Evolutionary conservation across 2,329 filamentous ascomycete species (phyloP), one percentile per base, ranked within the genome.

Genomic region (Hypoxylon sp.): DNA sequence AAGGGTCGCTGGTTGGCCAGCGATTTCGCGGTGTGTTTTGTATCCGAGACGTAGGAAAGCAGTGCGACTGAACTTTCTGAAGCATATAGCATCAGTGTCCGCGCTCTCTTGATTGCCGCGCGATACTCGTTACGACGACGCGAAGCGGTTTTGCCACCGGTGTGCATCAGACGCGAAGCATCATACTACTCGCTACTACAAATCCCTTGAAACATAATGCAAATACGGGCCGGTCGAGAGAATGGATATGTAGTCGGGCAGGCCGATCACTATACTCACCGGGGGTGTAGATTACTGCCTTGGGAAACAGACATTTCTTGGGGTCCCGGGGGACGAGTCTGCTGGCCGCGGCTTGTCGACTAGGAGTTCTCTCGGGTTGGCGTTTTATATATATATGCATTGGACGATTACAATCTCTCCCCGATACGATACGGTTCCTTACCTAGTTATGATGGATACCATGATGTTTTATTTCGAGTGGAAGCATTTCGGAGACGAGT

Each of bases 51-150:
- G 64, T 72, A 65, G 65, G 70, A 61, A 43, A 53, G 41, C 68
- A 71, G 67, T 72, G 56, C 73, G 75, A 71, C 75, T 76, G 75
- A 76, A 76, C 74, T 69, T 62, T 74, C 71, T 71, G 73, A 75
- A 76, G 74, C 68, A 76, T 76, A 74, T 76, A 76, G 75, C 72
- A 76, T 74, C 61, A 75, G 68, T 57, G 60, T 30, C 65, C 57
- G 66, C 66, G 63, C 49, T 57, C 52, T 63, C 36, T 67, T 55
- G 21, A 30, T 50, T 51, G 53, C 51, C 58, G 60, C 52, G 52
- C 62, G 67, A 64, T 56, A 69, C 67, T 65, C 55, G 53, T 61
- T 60, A 61, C 68, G 67, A 67, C 69, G 69, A 70, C 59, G 55
- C 70, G 64, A 67, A 65, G 59, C 70, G 62, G 50, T 55, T 53